Percentiles rank a stretch among this genome's conserved stretches.
Evolutionary conservation across 2,329 filamentous ascomycete species (phyloP).

Genomic region (Emericellopsis atlantica): DNA sequence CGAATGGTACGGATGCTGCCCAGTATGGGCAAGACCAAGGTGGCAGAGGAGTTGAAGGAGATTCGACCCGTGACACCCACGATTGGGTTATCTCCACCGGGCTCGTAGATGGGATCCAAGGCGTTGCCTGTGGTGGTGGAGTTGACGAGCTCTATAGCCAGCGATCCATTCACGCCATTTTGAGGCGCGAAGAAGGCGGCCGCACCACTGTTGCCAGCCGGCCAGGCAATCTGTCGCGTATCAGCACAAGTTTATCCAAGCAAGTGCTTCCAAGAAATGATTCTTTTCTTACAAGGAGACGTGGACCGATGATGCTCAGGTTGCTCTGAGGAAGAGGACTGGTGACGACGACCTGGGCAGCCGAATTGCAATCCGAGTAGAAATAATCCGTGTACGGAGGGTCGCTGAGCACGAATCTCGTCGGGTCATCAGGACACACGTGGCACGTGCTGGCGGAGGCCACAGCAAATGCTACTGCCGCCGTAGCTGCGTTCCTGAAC

Average conservation of each 20-base stretch:
- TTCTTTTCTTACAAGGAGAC: constrained; percentile 20
- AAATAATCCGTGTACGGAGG: constrained; percentile 53
- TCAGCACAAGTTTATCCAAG: neutral
- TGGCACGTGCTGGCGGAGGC: too few species aligned
- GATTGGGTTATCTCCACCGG: constrained; percentile 18
- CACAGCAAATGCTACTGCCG: too few species aligned
- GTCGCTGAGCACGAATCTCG: constrained; percentile 26
- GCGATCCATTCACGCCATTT: constrained; percentile 36
- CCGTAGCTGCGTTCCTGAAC: too few species aligned
- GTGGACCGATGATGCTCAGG: constrained; percentile 39
- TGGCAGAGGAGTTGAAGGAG: constrained; percentile 43
- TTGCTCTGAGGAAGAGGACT: constrained; percentile 40
- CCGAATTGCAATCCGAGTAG: constrained; percentile 49
- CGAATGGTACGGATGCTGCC: constrained; percentile 51
- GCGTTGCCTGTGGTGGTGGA: constrained; percentile 27
- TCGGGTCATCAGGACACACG: constrained; percentile 1
- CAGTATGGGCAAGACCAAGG: constrained; percentile 41
- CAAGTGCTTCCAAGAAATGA: too few species aligned
- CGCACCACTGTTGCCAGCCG: constrained; percentile 50
- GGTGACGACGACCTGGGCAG: constrained; percentile 47
- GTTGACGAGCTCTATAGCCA: constrained; percentile 39
- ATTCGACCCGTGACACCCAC: constrained; percentile 42
- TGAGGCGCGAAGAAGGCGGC: constrained; percentile 42
- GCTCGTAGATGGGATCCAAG: constrained; percentile 30
- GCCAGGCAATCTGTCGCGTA: constrained; percentile 38